A percentile compares a stretch with the other conserved stretches of the same genome.
phyloP scores from a whole-genome alignment of 2,329 filamentous ascomycete species.

The Phyllosticta citriasiana region DNA sequence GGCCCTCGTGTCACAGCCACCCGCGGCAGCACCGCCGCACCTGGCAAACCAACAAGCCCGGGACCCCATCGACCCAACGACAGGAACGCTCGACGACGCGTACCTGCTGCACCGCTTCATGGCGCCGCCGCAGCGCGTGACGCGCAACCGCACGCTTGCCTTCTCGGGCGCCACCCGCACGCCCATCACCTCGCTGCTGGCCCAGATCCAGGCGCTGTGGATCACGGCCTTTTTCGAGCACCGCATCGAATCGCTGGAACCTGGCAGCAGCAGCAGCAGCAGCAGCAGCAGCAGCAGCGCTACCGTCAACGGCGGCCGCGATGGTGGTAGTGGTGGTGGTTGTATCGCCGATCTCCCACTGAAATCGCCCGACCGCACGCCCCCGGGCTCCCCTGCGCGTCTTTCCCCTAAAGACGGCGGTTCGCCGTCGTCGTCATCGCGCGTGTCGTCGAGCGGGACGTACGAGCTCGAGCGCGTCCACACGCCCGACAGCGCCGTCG shows the following conservation, averaged over 20 bases:
- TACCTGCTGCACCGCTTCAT: constrained; percentile 39
- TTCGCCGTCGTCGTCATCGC: not conserved
- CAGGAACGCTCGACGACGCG: constrained; percentile 11
- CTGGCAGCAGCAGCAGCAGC: not conserved
- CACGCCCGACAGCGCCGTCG: not conserved
- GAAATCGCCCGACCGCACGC: not conserved
- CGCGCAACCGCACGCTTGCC: constrained; percentile 24
- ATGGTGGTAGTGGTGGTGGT: not conserved
- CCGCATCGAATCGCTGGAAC: constrained; percentile 26
- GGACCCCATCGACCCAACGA: constrained; percentile 2
- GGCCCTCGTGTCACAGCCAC: constrained; percentile 25
- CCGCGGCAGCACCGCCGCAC: not conserved
- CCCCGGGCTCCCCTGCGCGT: not conserved
- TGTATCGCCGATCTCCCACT: not conserved
- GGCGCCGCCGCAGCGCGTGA: constrained; percentile 25
- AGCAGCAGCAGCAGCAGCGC: not conserved
- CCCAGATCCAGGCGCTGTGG: constrained; percentile 32
- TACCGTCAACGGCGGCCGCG: not conserved
- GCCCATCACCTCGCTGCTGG: constrained; percentile 26
- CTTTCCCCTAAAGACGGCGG: not conserved
- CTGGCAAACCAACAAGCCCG: not conserved
- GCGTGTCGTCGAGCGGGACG: not conserved
- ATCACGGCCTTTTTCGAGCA: constrained; percentile 53
- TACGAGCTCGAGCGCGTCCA: not conserved
- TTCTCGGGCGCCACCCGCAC: constrained; percentile 32